Conservation (phyloP, 148 eudicot species). For the Polygonum maritimum region DNA sequence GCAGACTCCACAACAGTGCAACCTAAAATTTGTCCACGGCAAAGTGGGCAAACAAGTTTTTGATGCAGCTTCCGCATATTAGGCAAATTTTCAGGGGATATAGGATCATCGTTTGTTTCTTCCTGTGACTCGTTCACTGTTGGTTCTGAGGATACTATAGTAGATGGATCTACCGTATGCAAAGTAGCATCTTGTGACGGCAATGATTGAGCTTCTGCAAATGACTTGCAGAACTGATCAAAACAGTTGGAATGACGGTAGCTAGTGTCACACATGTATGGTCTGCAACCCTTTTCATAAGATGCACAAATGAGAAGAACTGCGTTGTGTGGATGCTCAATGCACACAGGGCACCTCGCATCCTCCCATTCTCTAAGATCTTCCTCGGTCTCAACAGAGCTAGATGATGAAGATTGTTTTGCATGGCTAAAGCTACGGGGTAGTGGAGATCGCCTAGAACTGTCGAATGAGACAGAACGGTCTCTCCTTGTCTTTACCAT, state of each 20-base stretch:
- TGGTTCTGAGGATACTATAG: conserved; percentile 19
- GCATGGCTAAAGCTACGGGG: conserved; percentile 51
- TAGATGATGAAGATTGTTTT: conserved; percentile 25
- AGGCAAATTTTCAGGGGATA: conserved; percentile 22
- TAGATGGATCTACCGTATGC: conserved; percentile 17
- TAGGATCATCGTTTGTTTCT: conserved; percentile 27
- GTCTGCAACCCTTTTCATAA: conserved; percentile 81
- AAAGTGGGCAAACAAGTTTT: conserved; percentile 75
- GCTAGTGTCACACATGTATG: conserved; percentile 95
- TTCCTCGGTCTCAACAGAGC: conserved; percentile 38
- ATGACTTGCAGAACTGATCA: conserved; percentile 70
- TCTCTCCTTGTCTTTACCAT: conserved; percentile 80
- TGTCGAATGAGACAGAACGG: conserved; percentile 48
- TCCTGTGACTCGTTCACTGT: conserved; percentile 19
- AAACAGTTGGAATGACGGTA: conserved; percentile 94
- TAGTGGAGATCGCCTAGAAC: conserved; percentile 46
- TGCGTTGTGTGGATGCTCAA: conserved; percentile 98
- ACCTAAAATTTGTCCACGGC: conserved; percentile 67
- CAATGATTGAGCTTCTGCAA: conserved; percentile 24
- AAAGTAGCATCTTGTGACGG: conserved; percentile 19
- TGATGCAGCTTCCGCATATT: conserved; percentile 33
- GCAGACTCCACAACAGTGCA: conserved; percentile 81
- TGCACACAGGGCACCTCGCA: conserved; percentile 90
- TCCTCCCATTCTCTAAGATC: conserved; percentile 84
- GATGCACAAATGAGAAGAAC: conserved; percentile 81